phyloP scores from a whole-genome alignment of 2,329 filamentous ascomycete species.

The Sphaceloma murrayae region DNA sequence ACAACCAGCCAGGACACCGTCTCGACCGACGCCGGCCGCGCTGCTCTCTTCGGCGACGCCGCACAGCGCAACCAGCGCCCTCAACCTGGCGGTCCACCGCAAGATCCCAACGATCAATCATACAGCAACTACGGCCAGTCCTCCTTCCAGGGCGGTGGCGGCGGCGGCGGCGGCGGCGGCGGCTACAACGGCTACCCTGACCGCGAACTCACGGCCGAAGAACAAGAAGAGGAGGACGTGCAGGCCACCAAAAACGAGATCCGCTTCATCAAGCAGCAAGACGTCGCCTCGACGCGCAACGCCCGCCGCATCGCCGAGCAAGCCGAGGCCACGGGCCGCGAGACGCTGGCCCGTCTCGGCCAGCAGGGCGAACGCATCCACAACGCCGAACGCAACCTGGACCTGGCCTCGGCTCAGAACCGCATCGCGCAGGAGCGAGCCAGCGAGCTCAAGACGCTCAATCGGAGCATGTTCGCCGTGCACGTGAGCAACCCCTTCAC shows the following conservation, averaged over 20 bases:
- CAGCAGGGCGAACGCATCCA: constrained; percentile 72
- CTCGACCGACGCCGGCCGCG: constrained; percentile 47
- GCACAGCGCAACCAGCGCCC: constrained; percentile 42
- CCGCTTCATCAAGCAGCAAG: constrained; percentile 64
- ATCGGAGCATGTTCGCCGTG: constrained; percentile 77
- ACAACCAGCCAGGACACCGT: constrained; percentile 41
- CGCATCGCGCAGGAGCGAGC: constrained; percentile 69
- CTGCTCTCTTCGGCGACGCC: constrained; percentile 56
- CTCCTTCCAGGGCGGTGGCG: constrained; percentile 19
- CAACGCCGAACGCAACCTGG: constrained; percentile 74
- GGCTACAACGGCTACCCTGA: constrained; percentile 51
- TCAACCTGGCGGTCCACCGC: constrained; percentile 21
- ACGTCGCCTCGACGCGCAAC: constrained; percentile 62
- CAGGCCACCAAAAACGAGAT: constrained; percentile 65
- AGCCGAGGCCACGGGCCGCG: constrained; percentile 60
- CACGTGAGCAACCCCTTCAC: constrained; percentile 49
- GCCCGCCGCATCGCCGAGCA: constrained; percentile 58
- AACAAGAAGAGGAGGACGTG: constrained; percentile 65
- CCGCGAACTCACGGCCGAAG: constrained; percentile 71
- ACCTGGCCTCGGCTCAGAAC: constrained; percentile 63
- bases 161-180: too few relatives aligned
- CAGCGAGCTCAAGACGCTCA: constrained; percentile 72
- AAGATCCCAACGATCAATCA: constrained; percentile 22
- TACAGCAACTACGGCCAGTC: constrained; percentile 18
- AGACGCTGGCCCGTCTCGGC: constrained; percentile 63